Conservation (phyloP, 2,329 filamentous ascomycete species). For the Ceratocystis alfenasii region DNA sequence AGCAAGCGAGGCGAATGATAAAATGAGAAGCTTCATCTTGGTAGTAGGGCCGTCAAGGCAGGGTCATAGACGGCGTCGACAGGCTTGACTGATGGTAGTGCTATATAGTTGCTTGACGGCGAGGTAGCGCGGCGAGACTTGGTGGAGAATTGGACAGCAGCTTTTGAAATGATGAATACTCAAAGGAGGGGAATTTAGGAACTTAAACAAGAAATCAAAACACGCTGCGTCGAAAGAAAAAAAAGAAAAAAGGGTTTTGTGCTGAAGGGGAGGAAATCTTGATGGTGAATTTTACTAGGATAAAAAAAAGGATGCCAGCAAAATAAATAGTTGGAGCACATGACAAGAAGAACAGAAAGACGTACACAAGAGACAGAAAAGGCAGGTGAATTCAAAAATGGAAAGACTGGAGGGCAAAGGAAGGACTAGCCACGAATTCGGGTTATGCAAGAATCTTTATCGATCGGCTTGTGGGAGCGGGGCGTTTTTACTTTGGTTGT, state of each 20-base stretch:
- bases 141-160: background rate
- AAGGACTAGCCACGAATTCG: background rate
- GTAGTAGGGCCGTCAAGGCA: no score
- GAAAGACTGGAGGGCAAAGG: background rate
- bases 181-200: background rate
- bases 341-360: no score
- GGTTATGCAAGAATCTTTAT: background rate
- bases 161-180: background rate
- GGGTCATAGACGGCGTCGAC: background rate
- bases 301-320: background rate
- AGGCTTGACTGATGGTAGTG: background rate
- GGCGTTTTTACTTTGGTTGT: background rate
- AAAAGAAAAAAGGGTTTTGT: background rate
- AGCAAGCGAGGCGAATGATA: background rate
- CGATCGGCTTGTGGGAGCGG: background rate
- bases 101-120: background rate
- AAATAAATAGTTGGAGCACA: background rate
- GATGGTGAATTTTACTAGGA: no score
- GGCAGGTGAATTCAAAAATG: background rate
- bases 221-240: background rate
- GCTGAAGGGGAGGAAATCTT: no score
- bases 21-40: conserved; percentile 6
- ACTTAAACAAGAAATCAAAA: background rate
- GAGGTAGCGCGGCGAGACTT: background rate
- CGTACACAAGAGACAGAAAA: background rate